Conservation (phyloP, 805 yeast genomes). For the Jamesozyma piceae region DNA sequence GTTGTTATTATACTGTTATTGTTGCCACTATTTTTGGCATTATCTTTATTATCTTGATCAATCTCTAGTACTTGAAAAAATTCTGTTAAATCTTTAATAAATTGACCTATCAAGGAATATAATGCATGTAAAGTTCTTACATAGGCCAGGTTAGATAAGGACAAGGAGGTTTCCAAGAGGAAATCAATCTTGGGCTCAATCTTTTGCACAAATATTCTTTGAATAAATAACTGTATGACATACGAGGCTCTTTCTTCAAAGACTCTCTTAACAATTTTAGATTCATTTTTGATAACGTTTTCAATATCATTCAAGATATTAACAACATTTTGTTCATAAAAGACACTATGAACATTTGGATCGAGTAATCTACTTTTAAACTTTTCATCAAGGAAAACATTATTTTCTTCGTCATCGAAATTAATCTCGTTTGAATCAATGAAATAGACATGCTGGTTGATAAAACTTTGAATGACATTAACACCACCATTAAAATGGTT, state of each 20-base stretch:
- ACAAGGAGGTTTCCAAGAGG: constrained; percentile 52
- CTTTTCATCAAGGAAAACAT: constrained; percentile 33
- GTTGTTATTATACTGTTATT: constrained; percentile 24
- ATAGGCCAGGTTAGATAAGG: constrained; percentile 59
- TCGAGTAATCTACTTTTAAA: constrained; percentile 55
- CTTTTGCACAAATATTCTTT: constrained; percentile 68
- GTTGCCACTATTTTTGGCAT: not conserved
- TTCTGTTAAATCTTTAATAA: constrained; percentile 57
- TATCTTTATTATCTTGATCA: constrained; percentile 29
- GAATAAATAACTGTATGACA: constrained; percentile 62
- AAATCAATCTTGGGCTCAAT: constrained; percentile 47
- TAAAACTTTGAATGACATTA: constrained; percentile 72
- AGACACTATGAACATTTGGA: constrained; percentile 42
- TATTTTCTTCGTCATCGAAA: constrained; percentile 20
- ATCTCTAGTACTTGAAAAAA: constrained; percentile 41
- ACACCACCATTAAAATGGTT: constrained; percentile 78
- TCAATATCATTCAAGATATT: constrained; percentile 46
- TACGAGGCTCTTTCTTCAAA: constrained; percentile 55
- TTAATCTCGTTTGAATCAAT: constrained; percentile 29
- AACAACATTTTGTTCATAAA: constrained; percentile 45
- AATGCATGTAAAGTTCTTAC: constrained; percentile 64
- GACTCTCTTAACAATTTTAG: constrained; percentile 61
- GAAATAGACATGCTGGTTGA: constrained; percentile 69
- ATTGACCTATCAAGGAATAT: constrained; percentile 47
- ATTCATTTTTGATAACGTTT: constrained; percentile 58